Conservation (phyloP, 768 basidiomycete species). For the Lactarius psammicola region DNA sequence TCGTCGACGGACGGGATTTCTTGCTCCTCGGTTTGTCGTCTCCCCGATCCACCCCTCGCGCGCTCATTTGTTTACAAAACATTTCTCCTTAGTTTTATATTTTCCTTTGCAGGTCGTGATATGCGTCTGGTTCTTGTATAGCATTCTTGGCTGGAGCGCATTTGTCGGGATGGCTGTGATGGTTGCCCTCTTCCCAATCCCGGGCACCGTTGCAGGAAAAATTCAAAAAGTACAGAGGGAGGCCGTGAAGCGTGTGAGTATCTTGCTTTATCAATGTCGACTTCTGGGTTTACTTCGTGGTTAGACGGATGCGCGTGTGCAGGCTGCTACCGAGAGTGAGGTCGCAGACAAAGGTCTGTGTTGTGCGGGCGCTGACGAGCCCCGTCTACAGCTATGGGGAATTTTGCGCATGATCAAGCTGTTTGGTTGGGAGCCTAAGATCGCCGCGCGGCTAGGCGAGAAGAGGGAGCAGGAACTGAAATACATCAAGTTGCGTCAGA, state of each 20-base stretch:
- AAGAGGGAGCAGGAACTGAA: constrained; percentile 43
- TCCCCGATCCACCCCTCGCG: neutral
- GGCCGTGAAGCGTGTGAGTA: too few relatives aligned
- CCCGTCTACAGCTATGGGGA: constrained; percentile 33
- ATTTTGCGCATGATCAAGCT: too few relatives aligned
- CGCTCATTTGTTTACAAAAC: neutral
- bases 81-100: constrained; percentile 31
- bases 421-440: too few relatives aligned
- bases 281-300: neutral
- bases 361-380: constrained; percentile 13
- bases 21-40: constrained; percentile 18
- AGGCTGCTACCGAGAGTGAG: constrained; percentile 43
- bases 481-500: constrained; percentile 37
- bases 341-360: neutral
- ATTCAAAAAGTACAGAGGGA: constrained; percentile 39
- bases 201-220: constrained; percentile 40
- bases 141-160: too few relatives aligned
- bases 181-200: constrained; percentile 43
- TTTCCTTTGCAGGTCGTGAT: too few relatives aligned
- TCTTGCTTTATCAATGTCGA: neutral
- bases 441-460: constrained; percentile 26
- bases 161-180: constrained; percentile 44
- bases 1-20: constrained; percentile 34
- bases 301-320: constrained; percentile 50
- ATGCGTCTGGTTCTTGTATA: too few relatives aligned